Percentiles rank a stretch among this genome's conserved stretches.
These are phyloP conservation scores for Neurospora sp. DNA, from an alignment of 495 filamentous ascomycete species.

Conservation along the genomic window DNA sequence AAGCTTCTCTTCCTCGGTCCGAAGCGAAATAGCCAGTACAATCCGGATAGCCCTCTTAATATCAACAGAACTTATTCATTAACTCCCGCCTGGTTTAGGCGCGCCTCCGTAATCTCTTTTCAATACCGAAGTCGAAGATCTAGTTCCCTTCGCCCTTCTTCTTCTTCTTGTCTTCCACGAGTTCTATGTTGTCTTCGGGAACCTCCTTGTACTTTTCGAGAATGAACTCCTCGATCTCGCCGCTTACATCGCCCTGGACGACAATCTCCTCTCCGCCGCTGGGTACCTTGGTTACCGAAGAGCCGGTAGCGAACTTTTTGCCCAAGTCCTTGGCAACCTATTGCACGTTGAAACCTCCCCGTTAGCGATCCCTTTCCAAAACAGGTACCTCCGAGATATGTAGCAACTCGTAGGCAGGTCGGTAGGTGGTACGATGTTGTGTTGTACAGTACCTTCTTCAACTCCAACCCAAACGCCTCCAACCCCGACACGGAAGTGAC, in stretches of 20 bases:
- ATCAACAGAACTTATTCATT: not conserved
- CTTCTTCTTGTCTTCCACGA: constrained; percentile 91
- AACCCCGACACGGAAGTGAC: constrained; percentile 85
- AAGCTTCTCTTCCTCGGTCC: not conserved
- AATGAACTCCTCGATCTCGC: constrained; percentile 86
- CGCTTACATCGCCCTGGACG: constrained; percentile 93
- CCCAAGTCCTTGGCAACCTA: constrained; percentile 67
- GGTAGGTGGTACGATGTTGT: no score
- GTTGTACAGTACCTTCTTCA: constrained; percentile 67
- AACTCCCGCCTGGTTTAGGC: not conserved
- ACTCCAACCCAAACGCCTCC: constrained; percentile 79
- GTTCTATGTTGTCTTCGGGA: constrained; percentile 87
- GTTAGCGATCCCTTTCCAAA: no score
- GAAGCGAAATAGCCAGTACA: not conserved
- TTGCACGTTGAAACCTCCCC: not conserved
- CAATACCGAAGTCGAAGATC: not conserved
- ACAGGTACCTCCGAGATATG: no score
- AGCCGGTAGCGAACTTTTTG: constrained; percentile 89
- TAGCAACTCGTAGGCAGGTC: not conserved
- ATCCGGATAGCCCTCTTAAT: not conserved
- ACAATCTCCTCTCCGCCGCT: constrained; percentile 92
- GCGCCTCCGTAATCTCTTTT: not conserved
- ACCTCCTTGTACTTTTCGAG: constrained; percentile 74
- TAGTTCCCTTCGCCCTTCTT: constrained; percentile 16
- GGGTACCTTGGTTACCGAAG: constrained; percentile 79